Conservation (phyloP, 176 grass and related monocot genomes). For the Pontederia crassipes region DNA sequence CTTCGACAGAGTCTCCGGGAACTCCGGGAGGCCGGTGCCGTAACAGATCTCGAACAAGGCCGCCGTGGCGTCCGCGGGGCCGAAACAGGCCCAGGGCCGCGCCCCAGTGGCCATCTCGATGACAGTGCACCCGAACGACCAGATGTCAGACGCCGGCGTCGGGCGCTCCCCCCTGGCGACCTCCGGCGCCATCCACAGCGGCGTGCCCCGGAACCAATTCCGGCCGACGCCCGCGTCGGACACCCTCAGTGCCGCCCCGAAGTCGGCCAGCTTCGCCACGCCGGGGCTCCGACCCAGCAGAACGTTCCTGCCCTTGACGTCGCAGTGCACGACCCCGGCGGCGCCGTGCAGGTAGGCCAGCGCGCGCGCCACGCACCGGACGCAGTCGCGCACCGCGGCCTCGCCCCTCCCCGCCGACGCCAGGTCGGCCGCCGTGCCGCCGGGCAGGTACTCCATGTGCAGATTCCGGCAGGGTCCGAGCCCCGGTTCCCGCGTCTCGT, state of each 20-base stretch:
- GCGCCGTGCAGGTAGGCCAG: constrained; percentile 8
- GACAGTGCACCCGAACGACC: constrained; percentile 21
- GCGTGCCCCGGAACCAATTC: constrained; percentile 5
- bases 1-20: constrained; percentile 1
- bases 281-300: background rate
- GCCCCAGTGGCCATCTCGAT: constrained; percentile 13
- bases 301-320: constrained; percentile 22
- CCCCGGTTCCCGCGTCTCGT: background rate
- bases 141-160: constrained; percentile 13
- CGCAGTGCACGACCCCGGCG: constrained; percentile 20
- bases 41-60: constrained; percentile 10
- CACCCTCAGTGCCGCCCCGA: background rate
- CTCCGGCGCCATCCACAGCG: constrained; percentile 21
- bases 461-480: constrained; percentile 4
- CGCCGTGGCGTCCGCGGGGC: background rate
- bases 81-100: background rate
- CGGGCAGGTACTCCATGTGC: constrained; percentile 17
- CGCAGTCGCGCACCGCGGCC: background rate
- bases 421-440: constrained; percentile 6
- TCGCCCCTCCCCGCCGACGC: background rate
- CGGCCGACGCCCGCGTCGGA: background rate
- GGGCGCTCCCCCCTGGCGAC: constrained; percentile 13
- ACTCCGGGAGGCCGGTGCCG: background rate
- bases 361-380: constrained; percentile 7
- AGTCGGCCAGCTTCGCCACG: constrained; percentile 16